These are phyloP conservation scores for Cordyceps tenuipes DNA, from an alignment of 2,329 filamentous ascomycete species.

Conservation along the genomic window DNA sequence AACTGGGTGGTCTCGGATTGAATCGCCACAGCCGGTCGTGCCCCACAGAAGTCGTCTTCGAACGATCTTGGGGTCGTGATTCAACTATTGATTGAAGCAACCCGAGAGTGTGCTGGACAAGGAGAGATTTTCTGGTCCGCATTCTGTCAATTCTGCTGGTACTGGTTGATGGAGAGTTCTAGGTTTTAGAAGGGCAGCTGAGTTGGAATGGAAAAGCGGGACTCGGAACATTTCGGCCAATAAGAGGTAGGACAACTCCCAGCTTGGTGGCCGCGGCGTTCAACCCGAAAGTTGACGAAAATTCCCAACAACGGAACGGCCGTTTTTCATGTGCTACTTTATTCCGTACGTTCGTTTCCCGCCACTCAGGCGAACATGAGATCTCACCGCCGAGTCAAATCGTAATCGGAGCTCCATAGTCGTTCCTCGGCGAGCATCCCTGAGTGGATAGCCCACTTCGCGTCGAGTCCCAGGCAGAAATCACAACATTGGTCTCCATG, in stretches of 20 bases:
- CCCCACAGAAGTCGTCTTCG: no score
- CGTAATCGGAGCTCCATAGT: no score
- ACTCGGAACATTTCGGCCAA: background rate
- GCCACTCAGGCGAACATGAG: no score
- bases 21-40: no score
- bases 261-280: background rate
- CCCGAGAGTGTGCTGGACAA: no score
- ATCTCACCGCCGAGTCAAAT: no score
- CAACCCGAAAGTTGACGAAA: background rate
- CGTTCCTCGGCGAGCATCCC: background rate
- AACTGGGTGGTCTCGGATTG: background rate
- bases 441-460: background rate
- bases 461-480: background rate
- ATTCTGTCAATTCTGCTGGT: background rate
- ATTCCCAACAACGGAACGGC: background rate
- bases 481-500: background rate
- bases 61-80: no score
- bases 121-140: no score
- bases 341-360: no score
- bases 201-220: background rate
- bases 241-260: background rate
- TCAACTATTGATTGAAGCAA: no score
- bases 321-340: no score
- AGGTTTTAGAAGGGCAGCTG: background rate
- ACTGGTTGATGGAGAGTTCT: background rate